Evolutionary conservation across 768 basidiomycete species (phyloP), one percentile per base, ranked within the genome.

Genomic region (Flagelloscypha sp.): DNA sequence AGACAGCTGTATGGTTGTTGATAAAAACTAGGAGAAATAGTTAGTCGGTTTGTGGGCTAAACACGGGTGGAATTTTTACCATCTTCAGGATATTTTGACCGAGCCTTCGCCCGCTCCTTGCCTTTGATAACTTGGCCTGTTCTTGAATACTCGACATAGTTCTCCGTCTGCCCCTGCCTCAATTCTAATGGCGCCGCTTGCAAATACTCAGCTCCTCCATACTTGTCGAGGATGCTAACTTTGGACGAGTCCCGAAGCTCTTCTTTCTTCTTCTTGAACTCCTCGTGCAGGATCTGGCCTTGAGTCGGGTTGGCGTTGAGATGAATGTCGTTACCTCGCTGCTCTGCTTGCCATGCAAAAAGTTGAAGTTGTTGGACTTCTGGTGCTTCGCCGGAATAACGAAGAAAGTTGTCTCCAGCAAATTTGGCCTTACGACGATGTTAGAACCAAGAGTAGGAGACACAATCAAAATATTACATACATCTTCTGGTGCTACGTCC

Each of bases 81-180:
- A 72, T 98, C 90, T 62, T 99, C 95, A 4, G 85, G 80, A 58
- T 99, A 99, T 58, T 97, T 99, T 20, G 89, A 92, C 50, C 70
- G 72, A 27, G 76, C 77, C 54, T 90, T 90, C 1, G 79, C 89
- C 34, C 78, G 72, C 63, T 98, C 95, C 42, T 77, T 76, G 20
- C 95, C 95, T 61, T 87, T 93, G 47, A 98, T 70, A 36, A 98
- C 72, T 51, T 85, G 79, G 13, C 95, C 95, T 16, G 86, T 74
- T 43, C 90, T 68, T 37, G 90, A 93, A 57, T 97, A 99, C 62
- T 99, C 95, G 29, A 97, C 87, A 43, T 99, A 99, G 43, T 93
- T 75, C 56, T 98, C 95, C 24, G 92, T 94, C 62, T 98, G 93
- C 0, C 95, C 95, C 44, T 82, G 79, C n/a, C 90, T 57, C 21